Conservation (phyloP, 108 stramenopile genomes). For the Bacterosira constricta region DNA sequence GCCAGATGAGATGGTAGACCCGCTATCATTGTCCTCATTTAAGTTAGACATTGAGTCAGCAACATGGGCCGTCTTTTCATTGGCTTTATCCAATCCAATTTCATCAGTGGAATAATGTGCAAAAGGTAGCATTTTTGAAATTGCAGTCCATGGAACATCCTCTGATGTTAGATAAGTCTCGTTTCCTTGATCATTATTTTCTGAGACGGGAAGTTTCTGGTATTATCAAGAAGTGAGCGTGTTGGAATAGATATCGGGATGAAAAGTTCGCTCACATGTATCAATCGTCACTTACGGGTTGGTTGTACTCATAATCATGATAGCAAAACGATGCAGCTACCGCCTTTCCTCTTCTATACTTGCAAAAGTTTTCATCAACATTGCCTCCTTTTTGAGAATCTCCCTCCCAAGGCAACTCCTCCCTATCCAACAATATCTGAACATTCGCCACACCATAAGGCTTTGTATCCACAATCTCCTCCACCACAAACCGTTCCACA, state of each 20-base stretch:
- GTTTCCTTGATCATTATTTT: constrained; percentile 7
- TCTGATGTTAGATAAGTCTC: constrained; percentile 37
- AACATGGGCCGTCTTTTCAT: background rate
- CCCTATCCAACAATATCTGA: constrained; percentile 69
- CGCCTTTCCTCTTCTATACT: constrained; percentile 42
- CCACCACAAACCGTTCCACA: constrained; percentile 74
- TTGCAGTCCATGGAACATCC: constrained; percentile 57
- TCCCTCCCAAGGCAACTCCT: constrained; percentile 50
- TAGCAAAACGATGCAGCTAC: constrained; percentile 60
- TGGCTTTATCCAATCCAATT: constrained; percentile 26
- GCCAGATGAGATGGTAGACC: too few species aligned
- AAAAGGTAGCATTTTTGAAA: constrained; percentile 61
- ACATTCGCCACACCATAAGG: constrained; percentile 75
- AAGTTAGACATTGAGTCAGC: background rate
- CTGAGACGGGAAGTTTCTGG: constrained; percentile 45
- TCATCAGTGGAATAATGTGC: constrained; percentile 56
- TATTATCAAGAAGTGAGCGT: too few species aligned
- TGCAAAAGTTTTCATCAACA: constrained; percentile 24
- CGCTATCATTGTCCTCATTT: background rate
- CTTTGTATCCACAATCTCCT: constrained; percentile 48
- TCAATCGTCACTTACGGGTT: too few species aligned
- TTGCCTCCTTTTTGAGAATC: background rate
- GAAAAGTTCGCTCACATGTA: too few species aligned
- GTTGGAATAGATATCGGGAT: too few species aligned
- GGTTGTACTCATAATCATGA: constrained; percentile 75